Percentiles rank a stretch among this genome's conserved stretches.
These are phyloP conservation scores for Irpex sp. DNA, from an alignment of 1,284 basidiomycete species.

Conservation along the genomic window DNA sequence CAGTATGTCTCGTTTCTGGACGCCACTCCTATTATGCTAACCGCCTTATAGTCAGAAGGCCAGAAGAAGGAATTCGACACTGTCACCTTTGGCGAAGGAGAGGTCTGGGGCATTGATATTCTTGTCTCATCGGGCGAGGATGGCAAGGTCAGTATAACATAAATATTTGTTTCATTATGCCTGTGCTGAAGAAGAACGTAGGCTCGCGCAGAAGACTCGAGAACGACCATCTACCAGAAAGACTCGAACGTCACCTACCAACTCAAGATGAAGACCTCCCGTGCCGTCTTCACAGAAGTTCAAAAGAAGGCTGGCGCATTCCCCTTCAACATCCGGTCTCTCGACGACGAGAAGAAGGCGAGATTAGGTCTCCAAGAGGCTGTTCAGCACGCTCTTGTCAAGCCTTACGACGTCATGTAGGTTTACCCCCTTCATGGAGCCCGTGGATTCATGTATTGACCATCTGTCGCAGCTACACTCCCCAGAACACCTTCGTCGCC, in stretches of 20 bases:
- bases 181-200: constrained; percentile 24
- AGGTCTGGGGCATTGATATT: constrained; percentile 96
- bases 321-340: constrained; percentile 92
- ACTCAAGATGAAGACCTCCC: constrained; percentile 96
- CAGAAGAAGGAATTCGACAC: constrained; percentile 86
- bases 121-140: constrained; percentile 86
- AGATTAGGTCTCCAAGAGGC: constrained; percentile 96
- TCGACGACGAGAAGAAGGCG: constrained; percentile 95
- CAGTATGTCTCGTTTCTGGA: constrained; percentile 30
- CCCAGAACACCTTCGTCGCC: constrained; percentile 77
- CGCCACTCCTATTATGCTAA: background rate
- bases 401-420: constrained; percentile 87
- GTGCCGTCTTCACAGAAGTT: constrained; percentile 93
- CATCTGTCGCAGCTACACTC: constrained; percentile 62
- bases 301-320: constrained; percentile 97
- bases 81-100: constrained; percentile 85
- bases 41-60: constrained; percentile 43
- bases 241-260: constrained; percentile 88
- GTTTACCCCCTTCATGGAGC: too few relatives aligned
- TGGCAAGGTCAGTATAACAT: constrained; percentile 63
- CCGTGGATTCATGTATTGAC: too few relatives aligned
- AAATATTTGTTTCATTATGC: background rate
- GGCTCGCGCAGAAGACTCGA: constrained; percentile 85
- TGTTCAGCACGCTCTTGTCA: constrained; percentile 87
- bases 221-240: constrained; percentile 93